Evolutionary conservation across 179 eudicot species (phyloP).

Genomic region (Gypsophila paniculata): DNA sequence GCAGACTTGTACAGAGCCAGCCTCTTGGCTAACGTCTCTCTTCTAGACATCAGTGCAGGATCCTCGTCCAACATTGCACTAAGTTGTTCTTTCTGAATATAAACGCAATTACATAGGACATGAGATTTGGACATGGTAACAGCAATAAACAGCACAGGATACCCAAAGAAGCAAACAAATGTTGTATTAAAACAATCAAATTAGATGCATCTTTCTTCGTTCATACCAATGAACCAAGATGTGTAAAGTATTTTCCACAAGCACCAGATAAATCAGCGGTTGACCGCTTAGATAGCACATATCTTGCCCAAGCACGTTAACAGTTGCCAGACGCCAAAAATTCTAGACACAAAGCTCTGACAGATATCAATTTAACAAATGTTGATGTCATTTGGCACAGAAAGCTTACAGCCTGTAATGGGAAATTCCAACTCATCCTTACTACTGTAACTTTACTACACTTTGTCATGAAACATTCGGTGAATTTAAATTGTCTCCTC

Average conservation of each 20-base stretch:
- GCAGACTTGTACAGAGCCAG: conserved; percentile 86
- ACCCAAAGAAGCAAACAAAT: background rate
- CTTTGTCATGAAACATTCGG: too few species aligned
- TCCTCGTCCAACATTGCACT: conserved; percentile 94
- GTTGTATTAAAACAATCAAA: background rate
- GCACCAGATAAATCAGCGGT: background rate
- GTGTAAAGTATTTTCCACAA: background rate
- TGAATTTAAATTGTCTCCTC: background rate
- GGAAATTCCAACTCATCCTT: background rate
- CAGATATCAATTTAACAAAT: background rate
- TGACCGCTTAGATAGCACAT: background rate
- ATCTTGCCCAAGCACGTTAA: background rate
- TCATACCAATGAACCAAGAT: background rate
- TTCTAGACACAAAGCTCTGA: background rate
- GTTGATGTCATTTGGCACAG: background rate
- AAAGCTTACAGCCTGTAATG: background rate
- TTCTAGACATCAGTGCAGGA: conserved; percentile 72
- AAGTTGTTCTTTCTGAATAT: conserved; percentile 81
- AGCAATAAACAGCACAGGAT: background rate
- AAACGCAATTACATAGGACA: background rate
- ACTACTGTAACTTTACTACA: background rate
- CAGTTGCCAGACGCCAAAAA: background rate
- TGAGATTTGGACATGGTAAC: background rate
- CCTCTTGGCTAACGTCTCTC: conserved; percentile 79
- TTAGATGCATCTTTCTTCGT: background rate